Evolutionary conservation across 495 filamentous ascomycete species (phyloP).

Genomic region (Aspergillus incahuasiensis): DNA sequence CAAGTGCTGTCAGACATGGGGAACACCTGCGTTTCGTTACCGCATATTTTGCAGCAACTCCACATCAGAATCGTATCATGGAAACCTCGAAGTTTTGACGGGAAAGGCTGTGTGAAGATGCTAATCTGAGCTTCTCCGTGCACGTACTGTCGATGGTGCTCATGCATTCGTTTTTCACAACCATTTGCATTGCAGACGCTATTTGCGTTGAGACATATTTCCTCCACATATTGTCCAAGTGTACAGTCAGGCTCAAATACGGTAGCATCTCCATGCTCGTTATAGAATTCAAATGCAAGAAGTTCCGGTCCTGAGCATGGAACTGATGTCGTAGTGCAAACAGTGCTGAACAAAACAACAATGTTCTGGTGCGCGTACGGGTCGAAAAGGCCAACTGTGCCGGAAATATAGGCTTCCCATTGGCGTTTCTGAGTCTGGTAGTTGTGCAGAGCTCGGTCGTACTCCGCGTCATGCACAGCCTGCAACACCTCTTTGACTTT

Average conservation of each 20-base stretch:
- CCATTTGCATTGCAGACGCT: constrained; percentile 73
- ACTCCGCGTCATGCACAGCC: constrained; percentile 92
- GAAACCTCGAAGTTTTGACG: constrained; percentile 63
- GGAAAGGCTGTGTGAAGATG: constrained; percentile 74
- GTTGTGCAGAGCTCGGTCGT: constrained; percentile 89
- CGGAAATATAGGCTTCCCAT: constrained; percentile 89
- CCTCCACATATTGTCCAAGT: constrained; percentile 92
- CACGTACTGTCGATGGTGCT: constrained; percentile 96
- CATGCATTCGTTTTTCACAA: constrained; percentile 83
- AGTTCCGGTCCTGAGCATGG: constrained; percentile 88
- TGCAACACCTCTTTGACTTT: constrained; percentile 90
- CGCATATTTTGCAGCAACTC: constrained; percentile 90
- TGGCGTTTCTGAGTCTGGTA: constrained; percentile 92
- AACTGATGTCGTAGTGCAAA: constrained; percentile 84
- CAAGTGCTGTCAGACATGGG: constrained; percentile 94
- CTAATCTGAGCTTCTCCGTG: constrained; percentile 93
- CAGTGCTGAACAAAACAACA: constrained; percentile 87
- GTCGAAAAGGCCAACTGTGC: constrained; percentile 74
- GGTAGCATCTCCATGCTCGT: constrained; percentile 66
- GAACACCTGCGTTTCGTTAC: constrained; percentile 80
- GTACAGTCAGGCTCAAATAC: constrained; percentile 82
- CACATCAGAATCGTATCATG: constrained; percentile 91
- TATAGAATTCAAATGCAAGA: constrained; percentile 84
- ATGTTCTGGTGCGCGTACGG: constrained; percentile 94
- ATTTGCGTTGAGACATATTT: constrained; percentile 72